These are phyloP conservation scores for Euphorbia tirucalli DNA, from an alignment of 345 rosid species.

Conservation along the genomic window DNA sequence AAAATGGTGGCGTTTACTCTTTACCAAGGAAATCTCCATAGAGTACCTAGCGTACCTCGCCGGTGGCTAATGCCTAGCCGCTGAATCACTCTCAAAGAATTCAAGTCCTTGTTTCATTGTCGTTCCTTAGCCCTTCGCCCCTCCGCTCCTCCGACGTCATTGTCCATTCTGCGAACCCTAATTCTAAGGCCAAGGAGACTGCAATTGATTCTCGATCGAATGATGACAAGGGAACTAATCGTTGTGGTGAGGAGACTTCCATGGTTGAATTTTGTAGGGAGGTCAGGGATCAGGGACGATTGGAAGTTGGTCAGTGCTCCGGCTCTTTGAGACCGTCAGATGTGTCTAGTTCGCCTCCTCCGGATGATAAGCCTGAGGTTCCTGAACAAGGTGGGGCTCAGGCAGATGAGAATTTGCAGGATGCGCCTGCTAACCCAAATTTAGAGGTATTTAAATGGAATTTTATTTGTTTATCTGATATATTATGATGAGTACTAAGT, in stretches of 20 bases:
- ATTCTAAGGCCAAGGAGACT: background rate
- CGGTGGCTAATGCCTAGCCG: slow-evolving; percentile 71
- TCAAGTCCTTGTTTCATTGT: slow-evolving; percentile 61
- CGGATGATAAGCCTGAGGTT: slow-evolving; percentile 7
- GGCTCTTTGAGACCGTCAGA: background rate
- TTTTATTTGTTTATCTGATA: background rate
- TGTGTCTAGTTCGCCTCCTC: background rate
- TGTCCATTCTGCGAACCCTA: slow-evolving; percentile 23
- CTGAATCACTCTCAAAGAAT: slow-evolving; percentile 56
- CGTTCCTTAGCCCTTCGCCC: slow-evolving; percentile 61
- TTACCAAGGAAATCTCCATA: slow-evolving; percentile 87
- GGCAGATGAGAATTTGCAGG: slow-evolving; percentile 9
- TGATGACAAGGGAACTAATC: background rate
- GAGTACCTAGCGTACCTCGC: slow-evolving; percentile 70
- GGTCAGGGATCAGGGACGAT: background rate
- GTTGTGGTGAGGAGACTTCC: background rate
- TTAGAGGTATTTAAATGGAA: no score
- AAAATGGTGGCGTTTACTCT: slow-evolving; percentile 81
- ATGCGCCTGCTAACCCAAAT: background rate
- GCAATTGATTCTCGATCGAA: background rate
- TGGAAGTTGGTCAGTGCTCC: slow-evolving; percentile 13
- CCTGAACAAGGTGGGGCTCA: background rate
- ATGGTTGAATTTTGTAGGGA: background rate
- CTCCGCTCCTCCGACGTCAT: slow-evolving; percentile 32
- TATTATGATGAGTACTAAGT: no score